Conservation (phyloP, 108 stramenopile species). For the Cyclotella atomus region DNA sequence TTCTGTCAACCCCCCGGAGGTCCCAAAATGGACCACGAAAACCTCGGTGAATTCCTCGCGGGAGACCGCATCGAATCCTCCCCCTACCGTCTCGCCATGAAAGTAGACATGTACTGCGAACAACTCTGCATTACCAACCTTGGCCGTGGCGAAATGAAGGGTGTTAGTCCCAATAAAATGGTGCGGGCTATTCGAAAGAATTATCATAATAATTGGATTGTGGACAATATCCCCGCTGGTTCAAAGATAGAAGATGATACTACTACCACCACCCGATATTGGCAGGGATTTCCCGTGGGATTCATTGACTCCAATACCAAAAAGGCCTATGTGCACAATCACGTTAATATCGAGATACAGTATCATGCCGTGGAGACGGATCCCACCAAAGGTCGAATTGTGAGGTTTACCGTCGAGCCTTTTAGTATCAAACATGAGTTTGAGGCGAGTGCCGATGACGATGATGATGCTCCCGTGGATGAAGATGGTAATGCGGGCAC, state of each 20-base stretch:
- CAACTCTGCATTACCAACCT: slow-evolving; percentile 88
- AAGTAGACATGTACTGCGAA: slow-evolving; percentile 92
- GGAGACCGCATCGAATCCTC: slow-evolving; percentile 98
- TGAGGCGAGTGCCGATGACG: slow-evolving; percentile 49
- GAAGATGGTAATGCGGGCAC: slow-evolving; percentile 23
- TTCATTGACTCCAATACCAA: slow-evolving; percentile 67
- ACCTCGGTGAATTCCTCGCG: slow-evolving; percentile 97
- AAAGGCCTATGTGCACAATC: slow-evolving; percentile 93
- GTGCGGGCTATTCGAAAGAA: slow-evolving; percentile 90
- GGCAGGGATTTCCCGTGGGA: slow-evolving; percentile 97
- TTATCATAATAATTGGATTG: slow-evolving; percentile 98
- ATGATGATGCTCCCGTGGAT: slow-evolving; percentile 43
- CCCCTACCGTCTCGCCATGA: slow-evolving; percentile 95
- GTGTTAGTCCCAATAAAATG: slow-evolving; percentile 78
- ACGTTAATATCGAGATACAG: slow-evolving; percentile 93
- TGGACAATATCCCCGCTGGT: slow-evolving; percentile 96
- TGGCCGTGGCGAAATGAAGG: slow-evolving; percentile 68
- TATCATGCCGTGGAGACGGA: slow-evolving; percentile 91
- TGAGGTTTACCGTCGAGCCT: slow-evolving; percentile 95
- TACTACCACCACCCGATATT: slow-evolving; percentile 78
- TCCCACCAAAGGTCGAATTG: slow-evolving; percentile 80
- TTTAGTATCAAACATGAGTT: slow-evolving; percentile 95
- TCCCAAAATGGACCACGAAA: slow-evolving; percentile 87
- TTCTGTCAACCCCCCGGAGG: slow-evolving; percentile 93
- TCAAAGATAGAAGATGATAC: slow-evolving; percentile 75